A percentile compares a stretch with the other conserved stretches of the same genome.
Conservation (phyloP, 345 rosid species). For the Corymbia maculata region DNA sequence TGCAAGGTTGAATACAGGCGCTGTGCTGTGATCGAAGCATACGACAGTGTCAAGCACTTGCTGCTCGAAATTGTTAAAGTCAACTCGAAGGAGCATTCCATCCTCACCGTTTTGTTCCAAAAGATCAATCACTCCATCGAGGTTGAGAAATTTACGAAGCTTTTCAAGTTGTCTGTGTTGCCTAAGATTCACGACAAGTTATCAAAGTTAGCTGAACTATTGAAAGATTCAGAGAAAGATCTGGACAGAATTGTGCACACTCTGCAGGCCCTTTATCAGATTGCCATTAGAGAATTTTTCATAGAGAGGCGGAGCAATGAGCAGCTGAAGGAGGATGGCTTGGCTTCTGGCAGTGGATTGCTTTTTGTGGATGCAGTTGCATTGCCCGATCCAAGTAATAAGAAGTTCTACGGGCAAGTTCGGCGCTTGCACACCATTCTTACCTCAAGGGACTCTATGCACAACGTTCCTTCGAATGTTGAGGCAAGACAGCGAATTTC, state of each 20-base stretch:
- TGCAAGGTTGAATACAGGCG: conserved; percentile 87
- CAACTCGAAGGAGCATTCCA: conserved; percentile 71
- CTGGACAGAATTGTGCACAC: conserved; percentile 53
- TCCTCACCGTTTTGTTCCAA: conserved; percentile 57
- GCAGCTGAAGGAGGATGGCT: conserved; percentile 48
- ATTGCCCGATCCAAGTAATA: conserved; percentile 51
- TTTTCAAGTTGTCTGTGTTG: conserved; percentile 53
- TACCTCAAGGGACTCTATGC: conserved; percentile 76
- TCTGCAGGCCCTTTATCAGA: conserved; percentile 80
- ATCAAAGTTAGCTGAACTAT: conserved; percentile 48
- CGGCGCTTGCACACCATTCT: conserved; percentile 81
- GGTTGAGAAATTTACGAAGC: conserved; percentile 66
- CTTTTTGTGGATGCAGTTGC: conserved; percentile 63
- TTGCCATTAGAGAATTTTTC: conserved; percentile 59
- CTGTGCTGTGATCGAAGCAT: conserved; percentile 80
- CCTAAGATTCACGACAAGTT: conserved; percentile 56
- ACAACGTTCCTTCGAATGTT: conserved; percentile 59
- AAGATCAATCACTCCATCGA: conserved; percentile 57
- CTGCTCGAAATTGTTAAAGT: conserved; percentile 50
- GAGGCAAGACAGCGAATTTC: conserved; percentile 92
- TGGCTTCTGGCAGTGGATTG: conserved; percentile 52
- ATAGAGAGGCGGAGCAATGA: conserved; percentile 47
- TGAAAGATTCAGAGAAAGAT: conserved; percentile 43
- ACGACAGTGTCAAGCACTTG: conserved; percentile 66
- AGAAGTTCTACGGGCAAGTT: conserved; percentile 66